Evolutionary conservation across 2,329 filamentous ascomycete species (phyloP), one percentile per base, ranked within the genome.

Genomic region (Xylariaceae sp.): DNA sequence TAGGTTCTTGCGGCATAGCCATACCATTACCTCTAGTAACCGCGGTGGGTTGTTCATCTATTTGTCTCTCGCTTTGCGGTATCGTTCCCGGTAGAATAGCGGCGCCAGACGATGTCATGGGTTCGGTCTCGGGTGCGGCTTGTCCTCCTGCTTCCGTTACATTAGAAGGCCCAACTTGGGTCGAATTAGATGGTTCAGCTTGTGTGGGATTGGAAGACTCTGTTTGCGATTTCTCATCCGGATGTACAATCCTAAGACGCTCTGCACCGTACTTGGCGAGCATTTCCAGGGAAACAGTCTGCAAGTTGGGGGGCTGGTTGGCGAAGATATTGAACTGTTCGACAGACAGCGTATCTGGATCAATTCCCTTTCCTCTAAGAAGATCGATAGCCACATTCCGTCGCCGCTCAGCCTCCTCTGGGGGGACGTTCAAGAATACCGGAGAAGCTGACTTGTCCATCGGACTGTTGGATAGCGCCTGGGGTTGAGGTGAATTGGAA

Each of bases 321-420:
- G 82, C 75, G 64, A 86, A 83, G 13, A 84, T 85, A 64, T 74
- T 78, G 61, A 85, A 83, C 66, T 85, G 82, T 51, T 85, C 82
- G 3, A 71, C 62, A 0, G 80, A 82, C 8, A 85, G 72, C 0
- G 81, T 80, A 1, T 74, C 71, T 0, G 80, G 81, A 44, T 82
- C 77, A n/a, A 85, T 76, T 3, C 74, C 76, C n/a, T 72, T 76
- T 1, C 75, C 74, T 2, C 51, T 71, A 4, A 85, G 75, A 35
- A 84, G 73, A 23, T 73, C 72, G n/a, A 75, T 74, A 5, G 83
- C 82, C 6, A 74, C 74, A 8, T 80, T 76, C 51, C 74, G 74
- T 45, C 82, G 76, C 23, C 81, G 76, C n/a, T 76, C 74, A 11
- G 78, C 77, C 67, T 84, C 82, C 10, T 74, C 77, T 1, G 77